Percentiles rank a stretch among this genome's conserved stretches.
phyloP scores from a whole-genome alignment of 495 filamentous ascomycete genomes.

The Entonaema liquescens region DNA sequence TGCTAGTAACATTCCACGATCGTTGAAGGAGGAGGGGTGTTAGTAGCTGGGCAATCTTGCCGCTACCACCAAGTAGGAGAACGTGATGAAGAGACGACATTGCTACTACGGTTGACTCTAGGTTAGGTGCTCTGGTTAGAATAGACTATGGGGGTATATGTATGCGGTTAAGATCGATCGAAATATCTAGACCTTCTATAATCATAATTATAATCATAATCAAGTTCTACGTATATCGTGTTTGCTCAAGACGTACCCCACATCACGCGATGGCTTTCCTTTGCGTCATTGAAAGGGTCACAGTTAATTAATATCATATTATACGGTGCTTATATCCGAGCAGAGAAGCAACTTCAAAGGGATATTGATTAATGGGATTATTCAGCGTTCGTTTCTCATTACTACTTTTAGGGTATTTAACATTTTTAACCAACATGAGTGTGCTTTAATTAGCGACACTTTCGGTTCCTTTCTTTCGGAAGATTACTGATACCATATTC shows the following conservation, averaged over 20 bases:
- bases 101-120: background rate
- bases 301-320: constrained; percentile 9
- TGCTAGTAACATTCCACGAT: constrained; percentile 77
- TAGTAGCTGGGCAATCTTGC: constrained; percentile 78
- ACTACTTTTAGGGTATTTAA: background rate
- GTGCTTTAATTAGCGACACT: background rate
- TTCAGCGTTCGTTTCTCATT: background rate
- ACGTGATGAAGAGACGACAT: constrained; percentile 56
- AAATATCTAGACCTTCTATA: background rate
- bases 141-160: background rate
- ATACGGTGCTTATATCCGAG: constrained; percentile 20
- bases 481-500: background rate
- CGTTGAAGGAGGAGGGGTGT: constrained; percentile 78
- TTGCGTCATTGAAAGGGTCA: constrained; percentile 27
- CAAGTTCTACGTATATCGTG: background rate
- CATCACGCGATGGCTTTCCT: constrained; percentile 16
- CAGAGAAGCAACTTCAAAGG: background rate
- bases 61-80: constrained; percentile 82
- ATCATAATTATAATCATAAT: too few relatives aligned
- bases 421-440: background rate
- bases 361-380: background rate
- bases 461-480: background rate
- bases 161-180: background rate
- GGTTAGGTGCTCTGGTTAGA: background rate
- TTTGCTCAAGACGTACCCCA: constrained; percentile 11